Conservation (phyloP, 1,284 basidiomycete genomes). For the Austropuccinia psidii region DNA sequence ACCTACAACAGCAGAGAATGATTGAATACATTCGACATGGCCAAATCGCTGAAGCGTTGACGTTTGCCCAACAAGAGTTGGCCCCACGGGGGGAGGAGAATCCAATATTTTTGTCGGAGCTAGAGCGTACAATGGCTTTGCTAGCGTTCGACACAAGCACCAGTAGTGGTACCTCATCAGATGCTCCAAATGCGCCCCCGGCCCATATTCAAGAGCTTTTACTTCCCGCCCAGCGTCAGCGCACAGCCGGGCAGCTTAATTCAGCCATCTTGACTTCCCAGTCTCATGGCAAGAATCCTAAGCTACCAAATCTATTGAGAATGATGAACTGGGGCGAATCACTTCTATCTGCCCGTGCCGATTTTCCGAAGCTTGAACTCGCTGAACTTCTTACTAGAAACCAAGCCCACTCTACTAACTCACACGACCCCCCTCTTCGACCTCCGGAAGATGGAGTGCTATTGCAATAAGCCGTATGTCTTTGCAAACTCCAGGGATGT, state of each 20-base stretch:
- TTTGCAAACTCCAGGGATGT: no score
- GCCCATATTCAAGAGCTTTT: slow-evolving; percentile 54
- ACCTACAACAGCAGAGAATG: slow-evolving; percentile 83
- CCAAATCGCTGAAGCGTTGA: slow-evolving; percentile 66
- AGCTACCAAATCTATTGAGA: slow-evolving; percentile 74
- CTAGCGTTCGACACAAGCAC: slow-evolving; percentile 68
- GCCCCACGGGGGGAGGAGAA: slow-evolving; percentile 91
- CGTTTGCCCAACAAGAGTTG: slow-evolving; percentile 85
- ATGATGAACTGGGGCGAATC: slow-evolving; percentile 81
- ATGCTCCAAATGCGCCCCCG: slow-evolving; percentile 53
- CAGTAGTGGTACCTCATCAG: slow-evolving; percentile 52
- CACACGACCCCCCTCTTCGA: no score
- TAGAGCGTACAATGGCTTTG: slow-evolving; percentile 91
- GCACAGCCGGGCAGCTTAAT: slow-evolving; percentile 84
- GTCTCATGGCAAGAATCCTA: slow-evolving; percentile 84
- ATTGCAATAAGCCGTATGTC: no score
- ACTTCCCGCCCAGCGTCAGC: slow-evolving; percentile 75
- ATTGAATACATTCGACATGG: slow-evolving; percentile 88
- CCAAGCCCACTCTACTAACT: no score
- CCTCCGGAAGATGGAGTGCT: no score
- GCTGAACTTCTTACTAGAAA: slow-evolving; percentile 6
- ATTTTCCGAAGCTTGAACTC: slow-evolving; percentile 41
- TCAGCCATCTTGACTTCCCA: slow-evolving; percentile 85
- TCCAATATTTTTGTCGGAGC: slow-evolving; percentile 80
- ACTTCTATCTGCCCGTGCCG: slow-evolving; percentile 54